Evolutionary conservation across 2,329 filamentous ascomycete genomes (phyloP).

Genomic region (Cercospora zeae-maydis): DNA sequence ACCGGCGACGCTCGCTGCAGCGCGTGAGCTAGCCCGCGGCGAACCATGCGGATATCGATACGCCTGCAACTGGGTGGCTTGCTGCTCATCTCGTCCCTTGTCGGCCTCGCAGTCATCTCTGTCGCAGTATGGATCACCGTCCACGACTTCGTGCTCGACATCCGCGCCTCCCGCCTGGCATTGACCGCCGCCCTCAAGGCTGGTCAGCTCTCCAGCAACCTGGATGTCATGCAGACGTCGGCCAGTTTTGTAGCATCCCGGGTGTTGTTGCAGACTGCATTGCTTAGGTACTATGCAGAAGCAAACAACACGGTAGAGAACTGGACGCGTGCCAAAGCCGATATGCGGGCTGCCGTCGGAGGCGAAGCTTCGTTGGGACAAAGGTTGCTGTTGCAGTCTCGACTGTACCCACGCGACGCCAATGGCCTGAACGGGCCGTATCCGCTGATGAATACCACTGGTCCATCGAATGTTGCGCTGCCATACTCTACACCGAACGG

Average conservation of each 20-base stretch:
- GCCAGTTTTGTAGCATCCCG: conserved; percentile 68
- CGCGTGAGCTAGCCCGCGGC: not conserved
- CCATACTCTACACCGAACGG: conserved; percentile 62
- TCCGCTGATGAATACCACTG: conserved; percentile 64
- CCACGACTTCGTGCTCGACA: conserved; percentile 57
- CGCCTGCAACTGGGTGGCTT: conserved; percentile 80
- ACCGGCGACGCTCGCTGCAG: conserved; percentile 3
- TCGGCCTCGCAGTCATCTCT: conserved; percentile 72
- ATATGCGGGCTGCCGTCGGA: conserved; percentile 68
- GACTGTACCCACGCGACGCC: conserved; percentile 67
- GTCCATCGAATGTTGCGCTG: conserved; percentile 53
- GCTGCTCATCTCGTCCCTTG: conserved; percentile 70
- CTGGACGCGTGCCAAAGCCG: conserved; percentile 59
- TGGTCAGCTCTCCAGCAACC: conserved; percentile 71
- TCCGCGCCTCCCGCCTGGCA: conserved; percentile 58
- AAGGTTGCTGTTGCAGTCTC: conserved; percentile 62
- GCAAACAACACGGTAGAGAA: conserved; percentile 56
- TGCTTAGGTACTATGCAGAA: conserved; percentile 50
- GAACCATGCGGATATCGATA: conserved; percentile 75
- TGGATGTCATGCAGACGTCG: conserved; percentile 73
- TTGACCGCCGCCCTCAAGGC: conserved; percentile 85
- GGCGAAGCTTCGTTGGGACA: conserved; percentile 46
- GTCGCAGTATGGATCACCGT: conserved; percentile 67
- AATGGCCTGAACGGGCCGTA: conserved; percentile 50
- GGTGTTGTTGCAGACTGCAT: conserved; percentile 51